These are phyloP conservation scores for Microbotryomycetes sp. DNA, from an alignment of 1,284 basidiomycete genomes.

Conservation along the genomic window DNA sequence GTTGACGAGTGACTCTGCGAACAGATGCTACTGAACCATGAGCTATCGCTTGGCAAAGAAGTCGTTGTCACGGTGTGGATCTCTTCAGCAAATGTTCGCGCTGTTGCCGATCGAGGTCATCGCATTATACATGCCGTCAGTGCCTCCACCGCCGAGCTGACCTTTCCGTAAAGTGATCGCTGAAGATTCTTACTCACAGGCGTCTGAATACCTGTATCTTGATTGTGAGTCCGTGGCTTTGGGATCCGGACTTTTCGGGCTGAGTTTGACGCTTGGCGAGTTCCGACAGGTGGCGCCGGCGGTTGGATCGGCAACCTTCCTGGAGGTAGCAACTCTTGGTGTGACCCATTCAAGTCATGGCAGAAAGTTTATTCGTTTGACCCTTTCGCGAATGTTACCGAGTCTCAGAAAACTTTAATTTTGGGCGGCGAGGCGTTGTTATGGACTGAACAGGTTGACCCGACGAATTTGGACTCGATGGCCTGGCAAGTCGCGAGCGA, in stretches of 20 bases:
- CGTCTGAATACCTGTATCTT: conserved; percentile 70
- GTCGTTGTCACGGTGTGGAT: conserved; percentile 71
- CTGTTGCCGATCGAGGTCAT: conserved; percentile 57
- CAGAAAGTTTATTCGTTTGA: conserved; percentile 67
- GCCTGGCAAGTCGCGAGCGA: conserved; percentile 50
- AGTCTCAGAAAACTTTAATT: conserved; percentile 47
- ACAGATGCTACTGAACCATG: conserved; percentile 65
- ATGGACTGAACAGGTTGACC: conserved; percentile 70
- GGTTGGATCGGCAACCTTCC: conserved; percentile 63
- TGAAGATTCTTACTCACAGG: conserved; percentile 6
- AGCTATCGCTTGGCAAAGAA: conserved; percentile 55
- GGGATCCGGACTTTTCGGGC: neutral
- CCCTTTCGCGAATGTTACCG: conserved; percentile 56
- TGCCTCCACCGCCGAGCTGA: neutral
- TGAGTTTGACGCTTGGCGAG: conserved; percentile 49
- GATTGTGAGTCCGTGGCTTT: conserved; percentile 48
- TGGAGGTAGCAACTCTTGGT: conserved; percentile 52
- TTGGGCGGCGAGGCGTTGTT: conserved; percentile 67
- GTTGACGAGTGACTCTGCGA: conserved; percentile 30
- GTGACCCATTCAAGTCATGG: conserved; percentile 72
- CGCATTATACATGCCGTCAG: conserved; percentile 55
- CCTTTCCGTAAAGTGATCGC: conserved; percentile 1
- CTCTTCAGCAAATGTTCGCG: conserved; percentile 54
- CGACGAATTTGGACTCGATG: conserved; percentile 62
- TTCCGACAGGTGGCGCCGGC: conserved; percentile 59